A percentile compares a stretch with the other conserved stretches of the same genome.
phyloP scores from a whole-genome alignment of 2,329 filamentous ascomycete species.

The Diaporthe capsici region DNA sequence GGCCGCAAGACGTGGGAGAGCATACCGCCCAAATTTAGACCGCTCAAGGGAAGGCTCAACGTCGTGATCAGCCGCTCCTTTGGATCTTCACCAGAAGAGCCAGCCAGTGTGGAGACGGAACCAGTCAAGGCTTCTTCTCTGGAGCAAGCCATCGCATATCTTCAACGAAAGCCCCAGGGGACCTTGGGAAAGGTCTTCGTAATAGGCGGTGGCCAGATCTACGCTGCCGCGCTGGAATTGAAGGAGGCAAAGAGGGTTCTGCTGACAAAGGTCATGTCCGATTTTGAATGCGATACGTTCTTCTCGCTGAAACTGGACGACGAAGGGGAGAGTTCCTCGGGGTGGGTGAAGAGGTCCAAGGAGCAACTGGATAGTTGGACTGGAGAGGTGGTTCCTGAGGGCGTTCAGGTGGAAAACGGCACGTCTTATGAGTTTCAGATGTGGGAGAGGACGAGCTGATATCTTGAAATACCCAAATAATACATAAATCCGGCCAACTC shows the following conservation, averaged over 20 bases:
- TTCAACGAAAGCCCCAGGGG: slow-evolving; percentile 53
- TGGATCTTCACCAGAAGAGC: slow-evolving; percentile 39
- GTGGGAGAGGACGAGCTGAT: slow-evolving; percentile 70
- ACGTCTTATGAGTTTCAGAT: slow-evolving; percentile 80
- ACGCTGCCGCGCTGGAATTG: slow-evolving; percentile 76
- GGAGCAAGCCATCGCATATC: slow-evolving; percentile 67
- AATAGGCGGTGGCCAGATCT: slow-evolving; percentile 92
- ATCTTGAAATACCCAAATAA: not conserved
- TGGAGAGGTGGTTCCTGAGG: slow-evolving; percentile 73
- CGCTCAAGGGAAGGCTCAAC: slow-evolving; percentile 84
- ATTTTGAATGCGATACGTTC: slow-evolving; percentile 83
- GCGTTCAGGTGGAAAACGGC: slow-evolving; percentile 72
- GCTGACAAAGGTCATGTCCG: slow-evolving; percentile 76
- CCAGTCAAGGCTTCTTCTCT: slow-evolving; percentile 72
- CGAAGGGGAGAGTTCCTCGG: slow-evolving; percentile 48
- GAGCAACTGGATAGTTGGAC: slow-evolving; percentile 73
- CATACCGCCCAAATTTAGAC: slow-evolving; percentile 84
- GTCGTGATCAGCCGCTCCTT: slow-evolving; percentile 79
- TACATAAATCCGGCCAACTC: slow-evolving; percentile 32
- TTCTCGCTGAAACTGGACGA: slow-evolving; percentile 73
- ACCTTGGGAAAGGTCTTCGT: slow-evolving; percentile 78
- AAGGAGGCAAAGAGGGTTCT: slow-evolving; percentile 73
- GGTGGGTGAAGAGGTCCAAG: slow-evolving; percentile 68
- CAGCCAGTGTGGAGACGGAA: slow-evolving; percentile 53
- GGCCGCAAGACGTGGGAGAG: slow-evolving; percentile 97